These are phyloP conservation scores for Arctium lappa DNA, from an alignment of 129 eudicot genomes.

Conservation along the genomic window DNA sequence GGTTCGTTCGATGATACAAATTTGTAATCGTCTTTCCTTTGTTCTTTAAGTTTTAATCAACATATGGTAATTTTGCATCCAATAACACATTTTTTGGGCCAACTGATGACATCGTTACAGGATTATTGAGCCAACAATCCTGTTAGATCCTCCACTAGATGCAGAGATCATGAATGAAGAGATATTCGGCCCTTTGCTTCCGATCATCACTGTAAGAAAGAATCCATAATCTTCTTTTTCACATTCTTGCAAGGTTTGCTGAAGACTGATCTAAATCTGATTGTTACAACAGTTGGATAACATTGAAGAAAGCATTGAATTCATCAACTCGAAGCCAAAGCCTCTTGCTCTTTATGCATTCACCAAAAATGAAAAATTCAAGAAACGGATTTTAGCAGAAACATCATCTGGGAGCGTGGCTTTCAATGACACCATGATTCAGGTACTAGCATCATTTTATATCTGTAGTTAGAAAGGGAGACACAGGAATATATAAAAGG, in stretches of 20 bases:
- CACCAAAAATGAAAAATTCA: slow-evolving; percentile 54
- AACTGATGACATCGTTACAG: slow-evolving; percentile 32
- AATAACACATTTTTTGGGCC: not conserved
- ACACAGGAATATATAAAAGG: no score
- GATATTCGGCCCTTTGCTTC: slow-evolving; percentile 94
- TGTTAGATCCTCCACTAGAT: slow-evolving; percentile 84
- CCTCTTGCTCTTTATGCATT: slow-evolving; percentile 87
- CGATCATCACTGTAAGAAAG: slow-evolving; percentile 71
- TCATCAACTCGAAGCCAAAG: slow-evolving; percentile 77
- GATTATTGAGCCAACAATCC: slow-evolving; percentile 81
- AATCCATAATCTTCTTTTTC: not conserved
- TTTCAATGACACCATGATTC: slow-evolving; percentile 82
- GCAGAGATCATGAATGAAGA: slow-evolving; percentile 86
- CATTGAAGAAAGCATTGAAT: slow-evolving; percentile 75
- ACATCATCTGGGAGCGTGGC: slow-evolving; percentile 85
- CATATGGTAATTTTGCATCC: not conserved
- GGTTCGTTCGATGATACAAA: slow-evolving; percentile 65
- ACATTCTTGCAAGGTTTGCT: not conserved
- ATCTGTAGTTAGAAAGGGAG: not conserved
- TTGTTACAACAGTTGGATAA: slow-evolving; percentile 57
- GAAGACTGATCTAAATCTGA: not conserved
- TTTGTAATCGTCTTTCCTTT: slow-evolving; percentile 34
- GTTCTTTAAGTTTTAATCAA: not conserved
- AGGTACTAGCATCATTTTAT: slow-evolving; percentile 34
- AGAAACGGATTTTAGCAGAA: slow-evolving; percentile 52